Evolutionary conservation across 805 yeast genomes (phyloP).

Genomic region (Blastobotrys terrestris): DNA sequence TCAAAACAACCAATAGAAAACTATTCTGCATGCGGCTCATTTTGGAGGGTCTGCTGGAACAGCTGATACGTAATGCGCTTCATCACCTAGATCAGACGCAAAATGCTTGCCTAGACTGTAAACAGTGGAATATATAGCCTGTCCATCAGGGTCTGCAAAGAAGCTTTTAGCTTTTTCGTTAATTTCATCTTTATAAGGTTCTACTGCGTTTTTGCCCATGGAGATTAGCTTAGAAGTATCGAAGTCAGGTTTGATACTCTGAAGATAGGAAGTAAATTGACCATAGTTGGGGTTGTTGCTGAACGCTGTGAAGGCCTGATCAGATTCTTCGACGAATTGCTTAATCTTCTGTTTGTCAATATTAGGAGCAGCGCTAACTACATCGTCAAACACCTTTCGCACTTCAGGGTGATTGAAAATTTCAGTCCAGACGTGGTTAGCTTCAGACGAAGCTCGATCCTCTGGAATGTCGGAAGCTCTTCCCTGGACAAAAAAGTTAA

Average conservation of each 20-base stretch:
- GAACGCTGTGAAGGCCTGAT: constrained; percentile 14
- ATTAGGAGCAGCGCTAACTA: not conserved
- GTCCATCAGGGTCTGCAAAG: constrained; percentile 2
- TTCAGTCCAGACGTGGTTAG: not conserved
- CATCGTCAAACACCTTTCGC: not conserved
- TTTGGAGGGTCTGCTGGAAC: not conserved
- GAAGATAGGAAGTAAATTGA: constrained; percentile 17
- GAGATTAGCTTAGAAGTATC: constrained; percentile 22
- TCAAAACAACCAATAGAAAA: not conserved
- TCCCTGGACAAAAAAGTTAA: not conserved
- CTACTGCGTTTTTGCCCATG: constrained; percentile 2
- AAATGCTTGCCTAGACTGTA: constrained; percentile 9
- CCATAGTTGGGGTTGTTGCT: constrained; percentile 19
- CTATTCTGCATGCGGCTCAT: too few species aligned
- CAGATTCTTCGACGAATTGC: constrained; percentile 13
- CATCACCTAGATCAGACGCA: constrained; percentile 17
- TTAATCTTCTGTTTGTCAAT: constrained; percentile 8
- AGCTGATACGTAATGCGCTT: not conserved
- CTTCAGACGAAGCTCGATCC: constrained; percentile 5
- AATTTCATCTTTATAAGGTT: not conserved
- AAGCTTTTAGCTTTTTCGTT: not conserved
- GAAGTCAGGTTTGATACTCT: constrained; percentile 19
- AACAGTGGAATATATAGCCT: constrained; percentile 1
- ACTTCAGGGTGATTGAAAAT: constrained; percentile 1
- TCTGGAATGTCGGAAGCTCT: constrained; percentile 3